Evolutionary conservation across 2,329 filamentous ascomycete species (phyloP).

Genomic region (Colletotrichum spaethianum): DNA sequence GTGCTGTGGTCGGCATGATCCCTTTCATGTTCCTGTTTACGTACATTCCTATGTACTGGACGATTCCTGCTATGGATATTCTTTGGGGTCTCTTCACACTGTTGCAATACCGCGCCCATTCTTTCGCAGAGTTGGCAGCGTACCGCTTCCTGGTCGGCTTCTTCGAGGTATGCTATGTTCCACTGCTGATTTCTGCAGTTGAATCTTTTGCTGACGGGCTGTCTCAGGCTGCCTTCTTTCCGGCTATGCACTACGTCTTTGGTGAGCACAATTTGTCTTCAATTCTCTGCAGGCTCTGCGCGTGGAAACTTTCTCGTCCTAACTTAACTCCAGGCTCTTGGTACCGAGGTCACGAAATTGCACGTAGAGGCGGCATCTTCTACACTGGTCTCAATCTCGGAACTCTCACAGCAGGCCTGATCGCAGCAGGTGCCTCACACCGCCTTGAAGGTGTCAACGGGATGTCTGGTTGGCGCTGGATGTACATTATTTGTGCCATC

Average conservation of each 20-base stretch:
- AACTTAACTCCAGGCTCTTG: conserved; percentile 56
- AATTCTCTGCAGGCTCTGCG: too few species aligned
- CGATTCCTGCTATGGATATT: conserved; percentile 55
- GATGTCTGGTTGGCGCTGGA: conserved; percentile 61
- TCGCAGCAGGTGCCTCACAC: conserved; percentile 61
- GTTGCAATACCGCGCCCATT: conserved; percentile 49
- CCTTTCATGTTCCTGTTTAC: conserved; percentile 49
- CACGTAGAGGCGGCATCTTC: conserved; percentile 58
- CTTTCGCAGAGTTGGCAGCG: conserved; percentile 42
- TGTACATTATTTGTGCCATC: conserved; percentile 61
- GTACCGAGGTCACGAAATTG: conserved; percentile 61
- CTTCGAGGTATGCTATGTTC: conserved; percentile 41
- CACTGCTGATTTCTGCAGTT: conserved; percentile 47
- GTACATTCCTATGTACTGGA: conserved; percentile 49
- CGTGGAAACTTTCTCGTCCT: conserved; percentile 57
- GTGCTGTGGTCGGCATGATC: conserved; percentile 47
- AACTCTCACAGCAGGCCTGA: conserved; percentile 60
- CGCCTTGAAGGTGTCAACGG: conserved; percentile 57
- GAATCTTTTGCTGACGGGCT: conserved; percentile 57
- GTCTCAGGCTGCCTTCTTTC: conserved; percentile 54
- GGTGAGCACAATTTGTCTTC: conserved; percentile 43
- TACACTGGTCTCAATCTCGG: conserved; percentile 60
- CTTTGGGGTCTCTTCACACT: conserved; percentile 71
- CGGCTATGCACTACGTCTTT: conserved; percentile 56
- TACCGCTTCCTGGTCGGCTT: conserved; percentile 53